Base-by-base conservation (phyloP, 2,329 filamentous ascomycete species). In the Pseudofabraea citricarpa region DNA sequence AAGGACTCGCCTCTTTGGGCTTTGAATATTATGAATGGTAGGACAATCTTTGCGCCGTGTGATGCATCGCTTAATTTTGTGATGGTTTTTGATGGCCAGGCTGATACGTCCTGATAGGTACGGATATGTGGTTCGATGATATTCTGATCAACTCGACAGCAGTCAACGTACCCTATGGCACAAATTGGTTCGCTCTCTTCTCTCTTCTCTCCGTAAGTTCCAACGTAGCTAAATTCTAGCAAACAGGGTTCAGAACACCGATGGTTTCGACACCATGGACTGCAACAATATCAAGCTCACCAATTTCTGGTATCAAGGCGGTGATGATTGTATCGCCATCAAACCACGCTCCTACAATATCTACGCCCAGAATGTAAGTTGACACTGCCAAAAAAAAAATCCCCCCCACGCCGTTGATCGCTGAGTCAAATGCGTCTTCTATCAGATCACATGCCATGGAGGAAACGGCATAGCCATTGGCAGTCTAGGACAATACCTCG, bases 231-330 rank as follows among this genome's bases (percentile, higher is more conserved):
- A n/a, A n/a, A n/a, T n/a, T n/a, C n/a, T 9, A 15, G 16, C 27
- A 6, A 6, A 10, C 27, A 31, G 27, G 74, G 73, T 77, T 1
- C 73, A 77, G 54, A 78, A 78, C 49, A 77, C 74, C 0, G 74
- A 77, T 54, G 75, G 74, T 3, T 77, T 77, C 47, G 67, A 79
- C 49, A 78, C 75, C 0, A 77, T 78, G 73, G 74, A 79, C 49
- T 66, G 65, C 1, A 51, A 61, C 7, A 74, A 78, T 47, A 61
- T 79, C 36, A 59, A 57, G 6, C 63, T 79, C 5, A 69, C 61
- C 4, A 74, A 75, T 45, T 69, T 78, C 40, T 59, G 65, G 5
- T 79, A 75, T 51, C 72, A 76, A 60, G 75, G 75, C 8, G 74
- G 75, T 33, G 74, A 79, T 49, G 74, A 78, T 56, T 79, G 74